Evolutionary conservation across 169 alveolate genomes (phyloP).

Genomic region (Theileria orientalis): DNA sequence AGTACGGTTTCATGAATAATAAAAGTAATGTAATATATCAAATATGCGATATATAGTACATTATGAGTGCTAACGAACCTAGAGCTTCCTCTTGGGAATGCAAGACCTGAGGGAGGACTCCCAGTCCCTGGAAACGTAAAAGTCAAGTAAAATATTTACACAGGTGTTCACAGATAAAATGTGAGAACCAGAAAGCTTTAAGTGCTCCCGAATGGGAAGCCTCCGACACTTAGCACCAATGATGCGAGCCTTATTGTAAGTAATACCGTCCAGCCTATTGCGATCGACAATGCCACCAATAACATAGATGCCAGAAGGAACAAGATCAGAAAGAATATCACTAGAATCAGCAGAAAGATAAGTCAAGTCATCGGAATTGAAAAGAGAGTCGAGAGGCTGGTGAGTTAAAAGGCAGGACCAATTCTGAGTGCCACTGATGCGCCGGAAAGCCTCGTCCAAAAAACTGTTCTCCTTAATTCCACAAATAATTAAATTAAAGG

Average conservation of each 20-base stretch:
- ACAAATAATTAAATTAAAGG: conserved; percentile 53
- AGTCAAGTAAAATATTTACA: conserved; percentile 46
- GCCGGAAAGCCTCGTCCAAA: conserved; percentile 32
- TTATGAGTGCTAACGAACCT: no score
- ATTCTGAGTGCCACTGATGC: conserved; percentile 57
- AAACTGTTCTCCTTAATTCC: conserved; percentile 53
- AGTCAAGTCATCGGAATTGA: conserved; percentile 2
- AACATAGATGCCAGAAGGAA: conserved; percentile 52
- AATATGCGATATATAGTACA: no score
- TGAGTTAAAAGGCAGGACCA: conserved; percentile 51
- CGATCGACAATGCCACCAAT: conserved; percentile 77
- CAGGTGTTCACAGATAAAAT: conserved; percentile 64
- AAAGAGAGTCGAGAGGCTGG: conserved; percentile 30
- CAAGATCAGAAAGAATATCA: conserved; percentile 39
- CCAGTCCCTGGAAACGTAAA: conserved; percentile 47
- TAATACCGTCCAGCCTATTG: conserved; percentile 65
- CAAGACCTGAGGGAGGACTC: conserved; percentile 44
- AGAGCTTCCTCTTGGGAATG: conserved; percentile 61
- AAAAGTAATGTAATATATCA: no score
- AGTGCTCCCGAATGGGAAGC: conserved; percentile 63
- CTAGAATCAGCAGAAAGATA: conserved; percentile 61
- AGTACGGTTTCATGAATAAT: no score
- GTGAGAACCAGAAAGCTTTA: conserved; percentile 58
- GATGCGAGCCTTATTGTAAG: conserved; percentile 37
- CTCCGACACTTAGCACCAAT: conserved; percentile 54